Evolutionary conservation across 331 rosid genomes (phyloP).

Genomic region (Prunus yedoensis): DNA sequence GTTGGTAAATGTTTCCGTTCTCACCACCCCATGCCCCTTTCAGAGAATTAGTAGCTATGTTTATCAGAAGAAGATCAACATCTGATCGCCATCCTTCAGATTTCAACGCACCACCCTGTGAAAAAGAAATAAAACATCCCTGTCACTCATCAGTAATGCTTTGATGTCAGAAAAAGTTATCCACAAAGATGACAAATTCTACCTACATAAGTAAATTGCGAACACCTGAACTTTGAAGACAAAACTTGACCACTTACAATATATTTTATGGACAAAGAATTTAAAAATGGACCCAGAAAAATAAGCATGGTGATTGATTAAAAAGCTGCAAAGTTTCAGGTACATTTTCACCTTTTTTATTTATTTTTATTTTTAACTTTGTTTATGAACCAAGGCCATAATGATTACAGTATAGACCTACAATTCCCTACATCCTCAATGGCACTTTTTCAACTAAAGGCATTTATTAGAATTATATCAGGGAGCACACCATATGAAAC

Average conservation of each 20-base stretch:
- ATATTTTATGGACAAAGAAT: background rate
- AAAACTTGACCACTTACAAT: background rate
- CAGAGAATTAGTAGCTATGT: conserved; percentile 46
- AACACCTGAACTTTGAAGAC: background rate
- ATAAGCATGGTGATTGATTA: background rate
- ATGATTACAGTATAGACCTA: no score
- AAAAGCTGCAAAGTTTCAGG: background rate
- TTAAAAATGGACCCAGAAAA: conserved; percentile 1
- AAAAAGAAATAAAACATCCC: conserved; percentile 16
- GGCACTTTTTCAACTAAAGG: background rate
- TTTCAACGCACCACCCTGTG: conserved; percentile 69
- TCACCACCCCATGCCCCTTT: conserved; percentile 46
- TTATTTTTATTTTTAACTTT: no score
- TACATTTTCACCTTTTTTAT: background rate
- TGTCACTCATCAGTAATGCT: background rate
- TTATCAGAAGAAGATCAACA: conserved; percentile 63
- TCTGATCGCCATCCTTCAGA: conserved; percentile 61
- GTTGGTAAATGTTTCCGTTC: conserved; percentile 42
- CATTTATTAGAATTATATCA: no score
- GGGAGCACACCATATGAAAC: no score
- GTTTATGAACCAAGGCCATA: background rate
- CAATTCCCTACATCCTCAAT: background rate
- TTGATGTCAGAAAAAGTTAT: conserved; percentile 12
- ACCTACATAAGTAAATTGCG: background rate
- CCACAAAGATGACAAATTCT: background rate